A percentile compares a stretch with the other conserved stretches of the same genome.
Evolutionary conservation across 768 basidiomycete species (phyloP).

Genomic region (Cystofilobasidium ferigula): DNA sequence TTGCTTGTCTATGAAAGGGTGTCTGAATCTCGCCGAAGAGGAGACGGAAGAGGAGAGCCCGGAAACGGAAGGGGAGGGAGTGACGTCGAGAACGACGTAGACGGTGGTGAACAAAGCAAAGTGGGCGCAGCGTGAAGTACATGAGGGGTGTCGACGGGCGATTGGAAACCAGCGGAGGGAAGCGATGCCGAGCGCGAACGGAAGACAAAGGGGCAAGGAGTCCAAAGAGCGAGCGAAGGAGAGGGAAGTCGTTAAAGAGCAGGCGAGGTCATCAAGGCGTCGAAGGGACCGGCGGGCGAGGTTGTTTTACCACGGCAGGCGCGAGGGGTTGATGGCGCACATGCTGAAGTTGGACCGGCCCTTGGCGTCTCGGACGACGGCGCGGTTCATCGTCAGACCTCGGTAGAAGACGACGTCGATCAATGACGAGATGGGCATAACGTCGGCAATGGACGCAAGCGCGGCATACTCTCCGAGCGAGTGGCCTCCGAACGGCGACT

Average conservation of each 20-base stretch:
- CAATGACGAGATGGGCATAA: conserved; percentile 84
- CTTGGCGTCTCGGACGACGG: conserved; percentile 85
- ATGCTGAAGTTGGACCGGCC: conserved; percentile 96
- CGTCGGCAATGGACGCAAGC: conserved; percentile 91
- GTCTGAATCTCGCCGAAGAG: background rate
- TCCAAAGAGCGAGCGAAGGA: too few species aligned
- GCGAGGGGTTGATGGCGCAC: conserved; percentile 56
- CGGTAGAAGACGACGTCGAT: conserved; percentile 99
- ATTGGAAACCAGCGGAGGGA: too few species aligned
- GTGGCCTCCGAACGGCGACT: conserved; percentile 87
- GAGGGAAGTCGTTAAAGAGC: too few species aligned
- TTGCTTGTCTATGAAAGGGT: background rate
- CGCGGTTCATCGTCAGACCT: conserved; percentile 99
- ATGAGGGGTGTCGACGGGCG: too few species aligned
- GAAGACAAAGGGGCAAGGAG: too few species aligned
- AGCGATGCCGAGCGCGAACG: too few species aligned
- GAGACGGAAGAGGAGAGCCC: background rate
- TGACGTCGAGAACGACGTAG: background rate
- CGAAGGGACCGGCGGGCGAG: background rate
- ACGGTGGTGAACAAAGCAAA: too few species aligned
- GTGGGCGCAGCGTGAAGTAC: too few species aligned
- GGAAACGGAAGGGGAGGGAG: background rate
- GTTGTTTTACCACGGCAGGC: conserved; percentile 10
- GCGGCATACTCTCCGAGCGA: conserved; percentile 98
- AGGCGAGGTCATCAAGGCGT: background rate